These are phyloP conservation scores for Bertia moriformis DNA, from an alignment of 2,329 filamentous ascomycete species.

Conservation along the genomic window DNA sequence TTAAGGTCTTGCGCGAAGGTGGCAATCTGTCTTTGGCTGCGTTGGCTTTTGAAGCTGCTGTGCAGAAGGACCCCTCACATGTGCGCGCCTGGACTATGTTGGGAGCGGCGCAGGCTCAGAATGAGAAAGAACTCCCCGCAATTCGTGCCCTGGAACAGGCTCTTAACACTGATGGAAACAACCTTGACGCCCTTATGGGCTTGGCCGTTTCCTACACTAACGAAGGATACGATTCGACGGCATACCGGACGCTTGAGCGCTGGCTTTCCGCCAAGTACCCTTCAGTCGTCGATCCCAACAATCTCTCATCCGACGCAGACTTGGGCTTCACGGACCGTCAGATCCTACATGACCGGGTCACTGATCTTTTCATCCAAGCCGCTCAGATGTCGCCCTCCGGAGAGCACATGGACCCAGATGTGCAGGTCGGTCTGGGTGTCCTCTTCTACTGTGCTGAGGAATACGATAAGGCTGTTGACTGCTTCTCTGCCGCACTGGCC, in stretches of 20 bases:
- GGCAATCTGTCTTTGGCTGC: conserved; percentile 89
- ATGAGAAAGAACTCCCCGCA: conserved; percentile 93
- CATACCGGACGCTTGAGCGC: conserved; percentile 87
- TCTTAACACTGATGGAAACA: conserved; percentile 72
- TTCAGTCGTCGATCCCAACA: conserved; percentile 56
- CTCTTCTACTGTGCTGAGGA: conserved; percentile 96
- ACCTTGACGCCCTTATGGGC: conserved; percentile 83
- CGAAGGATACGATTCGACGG: conserved; percentile 93
- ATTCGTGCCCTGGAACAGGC: conserved; percentile 88
- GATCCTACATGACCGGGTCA: conserved; percentile 78
- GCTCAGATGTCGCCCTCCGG: conserved; percentile 84
- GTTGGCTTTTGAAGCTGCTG: conserved; percentile 86
- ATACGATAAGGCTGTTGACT: conserved; percentile 96
- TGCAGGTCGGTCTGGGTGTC: conserved; percentile 91
- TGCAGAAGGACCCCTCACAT: conserved; percentile 76
- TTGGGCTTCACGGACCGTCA: conserved; percentile 90
- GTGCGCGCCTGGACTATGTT: conserved; percentile 88
- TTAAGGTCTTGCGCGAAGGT: conserved; percentile 83
- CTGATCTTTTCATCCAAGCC: conserved; percentile 76
- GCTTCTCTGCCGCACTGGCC: conserved; percentile 82
- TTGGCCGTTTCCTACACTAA: conserved; percentile 95
- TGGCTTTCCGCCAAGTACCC: conserved; percentile 97
- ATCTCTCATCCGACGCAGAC: conserved; percentile 63
- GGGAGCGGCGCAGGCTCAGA: conserved; percentile 86
- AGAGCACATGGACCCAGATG: conserved; percentile 93